Base-by-base conservation (phyloP, 78 protist species). In the Chrysochromulina parva region DNA sequence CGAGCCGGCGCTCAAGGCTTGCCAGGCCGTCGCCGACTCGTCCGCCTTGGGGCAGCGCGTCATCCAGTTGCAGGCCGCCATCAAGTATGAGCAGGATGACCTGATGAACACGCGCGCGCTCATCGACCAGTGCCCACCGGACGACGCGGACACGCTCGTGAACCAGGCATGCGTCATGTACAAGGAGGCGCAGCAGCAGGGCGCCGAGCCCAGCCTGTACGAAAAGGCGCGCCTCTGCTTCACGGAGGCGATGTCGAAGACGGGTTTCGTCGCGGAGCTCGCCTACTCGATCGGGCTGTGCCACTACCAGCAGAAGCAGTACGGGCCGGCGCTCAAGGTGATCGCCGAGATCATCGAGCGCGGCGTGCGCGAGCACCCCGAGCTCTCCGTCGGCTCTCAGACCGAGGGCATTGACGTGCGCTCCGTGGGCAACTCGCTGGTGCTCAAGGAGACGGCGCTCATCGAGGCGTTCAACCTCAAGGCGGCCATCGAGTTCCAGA, bases 391-490 rank as follows among this genome's bases (percentile, higher is more conserved):
- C 59, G 96, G 95, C 11, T 59, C 80, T 48, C 76, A 54, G 13
- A 60, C 95, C 10, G 95, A 92, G 54, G 96, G 94, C 4, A 9
- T 89, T 48, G 96, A 94, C n/a, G 94, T 90, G 28, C 91, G 96
- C 59, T 19, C 71, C 26, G 98, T 96, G 11, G 98, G 98, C 19
- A 96, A 96, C 88, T 76, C 94, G 6, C 66, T 26, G 11, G 71
- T 73, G 28, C 92, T 96, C 57, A 78, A 90, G 57, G 96, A 97
- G 78, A 94, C 97, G 7, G 96, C 96, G 50, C 94, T 97, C 24
- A 80, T 97, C n/a, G 98, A 97, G 53, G 97, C 98, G 7, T 95
- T 96, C 95, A 97, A 97, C 76, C 92, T 97, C 57, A 97, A 95
- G 90, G 95, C 95, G 0, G 97, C 97, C 66, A 94, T 95, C 66